Percentiles rank a stretch among this genome's conserved stretches.
These are phyloP conservation scores for Populus deltoides DNA, from an alignment of 345 rosid species.

Conservation along the genomic window DNA sequence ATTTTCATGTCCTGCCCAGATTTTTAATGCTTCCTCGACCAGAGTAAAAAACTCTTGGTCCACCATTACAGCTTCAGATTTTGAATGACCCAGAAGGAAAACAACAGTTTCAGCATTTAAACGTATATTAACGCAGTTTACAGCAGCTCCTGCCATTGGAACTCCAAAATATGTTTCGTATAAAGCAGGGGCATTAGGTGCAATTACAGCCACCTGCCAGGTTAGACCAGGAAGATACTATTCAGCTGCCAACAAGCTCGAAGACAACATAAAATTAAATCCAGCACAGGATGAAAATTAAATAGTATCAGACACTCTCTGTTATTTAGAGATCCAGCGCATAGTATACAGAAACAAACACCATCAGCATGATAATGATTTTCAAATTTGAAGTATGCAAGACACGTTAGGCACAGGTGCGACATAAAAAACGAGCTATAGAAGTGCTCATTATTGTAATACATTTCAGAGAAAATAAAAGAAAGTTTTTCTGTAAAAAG, in stretches of 20 bases:
- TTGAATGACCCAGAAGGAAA: constrained; percentile 78
- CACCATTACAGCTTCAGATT: constrained; percentile 60
- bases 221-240: background rate
- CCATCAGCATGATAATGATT: background rate
- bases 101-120: constrained; percentile 70
- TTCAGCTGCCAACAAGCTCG: background rate
- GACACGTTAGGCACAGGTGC: background rate
- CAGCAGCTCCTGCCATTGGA: constrained; percentile 89
- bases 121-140: constrained; percentile 74
- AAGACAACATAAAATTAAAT: background rate
- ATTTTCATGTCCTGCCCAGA: constrained; percentile 45
- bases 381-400: background rate
- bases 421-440: background rate
- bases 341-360: background rate
- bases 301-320: background rate
- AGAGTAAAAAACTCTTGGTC: constrained; percentile 78
- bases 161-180: constrained; percentile 91
- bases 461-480: background rate
- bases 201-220: constrained; percentile 73
- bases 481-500: background rate
- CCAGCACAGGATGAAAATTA: background rate
- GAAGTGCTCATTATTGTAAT: background rate
- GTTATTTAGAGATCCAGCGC: background rate
- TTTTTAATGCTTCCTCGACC: constrained; percentile 71
- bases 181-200: constrained; percentile 82